These are phyloP conservation scores for Pilobolus umbonatus DNA, from an alignment of 192 early-diverging fungal genomes.

Conservation along the genomic window DNA sequence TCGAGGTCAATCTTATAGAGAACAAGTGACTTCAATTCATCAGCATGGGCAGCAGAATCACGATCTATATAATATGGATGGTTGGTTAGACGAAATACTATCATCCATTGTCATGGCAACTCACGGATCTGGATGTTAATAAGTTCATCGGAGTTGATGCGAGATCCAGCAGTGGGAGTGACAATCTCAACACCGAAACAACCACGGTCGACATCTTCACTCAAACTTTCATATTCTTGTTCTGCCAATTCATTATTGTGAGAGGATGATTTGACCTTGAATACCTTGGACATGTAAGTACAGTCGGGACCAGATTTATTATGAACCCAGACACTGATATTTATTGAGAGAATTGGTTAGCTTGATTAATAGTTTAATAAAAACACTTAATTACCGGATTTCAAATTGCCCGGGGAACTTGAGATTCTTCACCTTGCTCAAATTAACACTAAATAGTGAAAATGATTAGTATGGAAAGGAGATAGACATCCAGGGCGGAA, in stretches of 20 bases:
- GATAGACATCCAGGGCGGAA: not conserved
- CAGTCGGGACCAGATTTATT: conserved; percentile 29
- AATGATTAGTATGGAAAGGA: not conserved
- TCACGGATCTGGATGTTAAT: conserved; percentile 19
- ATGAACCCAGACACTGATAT: conserved; percentile 26
- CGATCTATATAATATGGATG: conserved; percentile 12
- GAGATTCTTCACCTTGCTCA: conserved; percentile 27
- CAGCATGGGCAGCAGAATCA: conserved; percentile 31
- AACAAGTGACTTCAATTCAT: conserved; percentile 12
- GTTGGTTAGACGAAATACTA: not conserved
- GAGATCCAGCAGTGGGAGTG: conserved; percentile 12
- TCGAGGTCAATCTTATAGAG: conserved; percentile 24
- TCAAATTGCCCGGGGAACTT: conserved; percentile 33
- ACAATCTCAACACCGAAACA: conserved; percentile 29
- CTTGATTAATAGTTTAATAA: not conserved
- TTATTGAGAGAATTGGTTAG: conserved; percentile 1
- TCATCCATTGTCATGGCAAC: not conserved
- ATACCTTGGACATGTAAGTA: conserved; percentile 35
- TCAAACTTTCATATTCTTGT: conserved; percentile 9
- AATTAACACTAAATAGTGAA: conserved; percentile 20
- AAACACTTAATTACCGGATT: conserved; percentile 24
- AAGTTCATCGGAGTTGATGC: not conserved
- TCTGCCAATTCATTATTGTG: conserved; percentile 27
- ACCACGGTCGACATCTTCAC: conserved; percentile 26
- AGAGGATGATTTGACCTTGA: conserved; percentile 14